Base-by-base conservation (phyloP, 2,329 filamentous ascomycete genomes). In the Microthyrium microscopicum region DNA sequence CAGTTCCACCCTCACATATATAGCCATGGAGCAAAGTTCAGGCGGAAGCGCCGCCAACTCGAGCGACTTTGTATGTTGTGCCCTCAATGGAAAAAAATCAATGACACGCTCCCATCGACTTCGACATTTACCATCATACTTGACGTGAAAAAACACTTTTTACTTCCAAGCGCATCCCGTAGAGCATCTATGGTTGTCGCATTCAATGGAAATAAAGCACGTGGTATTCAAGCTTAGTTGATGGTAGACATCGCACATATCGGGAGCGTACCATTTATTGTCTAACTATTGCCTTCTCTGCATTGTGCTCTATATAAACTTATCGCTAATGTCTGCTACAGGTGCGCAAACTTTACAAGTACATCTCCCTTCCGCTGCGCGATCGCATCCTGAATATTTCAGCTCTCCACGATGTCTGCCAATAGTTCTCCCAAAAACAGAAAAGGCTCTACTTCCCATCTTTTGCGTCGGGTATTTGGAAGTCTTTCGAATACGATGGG, bases 261-360 rank as follows among this genome's bases (percentile, higher is more conserved):
- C 13, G 19, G 19, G 34, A 17, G 26, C 34, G 25, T 26, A 24
- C 13, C 15, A 9, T 34, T 12, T 31, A n/a, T n/a, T n/a, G n/a
- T n/a, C n/a, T n/a, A n/a, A 16, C 21, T 16, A 28, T 16, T 27
- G 12, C 11, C 20, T 26, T 18, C 20, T 20, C 26, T 15, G 17
- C 5, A 18, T 12, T 5, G 17, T 22, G 22, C 9, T 22, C 21
- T 15, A 15, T 13, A 11, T n/a, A 11, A 29, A 29, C 32, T 27
- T 24, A 9, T 21, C 21, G 34, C 48, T 53, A 40, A 51, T 42
- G 29, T 33, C 35, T 28, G 5, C 33, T 46, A 28, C 46, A 94
- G 85, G 85, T 95, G 61, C 84, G 87, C 65, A 95, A 95, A 62
- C 66, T 95, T 44, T 95, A 94, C 69, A 92, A 93, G 87, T 95